A percentile compares a stretch with the other conserved stretches of the same genome.
phyloP scores from a whole-genome alignment of 768 basidiomycete species.

The Pholiota conissans region DNA sequence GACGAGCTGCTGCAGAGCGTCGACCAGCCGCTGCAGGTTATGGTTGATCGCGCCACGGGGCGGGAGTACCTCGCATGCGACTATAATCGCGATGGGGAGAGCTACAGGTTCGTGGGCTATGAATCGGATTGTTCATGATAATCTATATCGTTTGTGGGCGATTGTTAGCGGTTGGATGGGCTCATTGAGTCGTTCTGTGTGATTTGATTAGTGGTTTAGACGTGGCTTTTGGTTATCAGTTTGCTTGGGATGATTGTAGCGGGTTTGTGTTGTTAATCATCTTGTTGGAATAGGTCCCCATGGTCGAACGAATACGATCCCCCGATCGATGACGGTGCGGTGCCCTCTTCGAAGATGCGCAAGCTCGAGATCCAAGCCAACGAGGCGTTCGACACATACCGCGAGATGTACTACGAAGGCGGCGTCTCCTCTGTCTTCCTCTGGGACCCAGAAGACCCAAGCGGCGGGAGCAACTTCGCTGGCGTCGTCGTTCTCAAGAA shows the following conservation, averaged over 20 bases:
- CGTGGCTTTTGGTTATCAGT: too few relatives aligned
- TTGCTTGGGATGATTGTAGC: too few relatives aligned
- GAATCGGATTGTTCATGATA: too few relatives aligned
- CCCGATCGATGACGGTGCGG: conserved; percentile 84
- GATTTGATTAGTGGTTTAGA: background rate
- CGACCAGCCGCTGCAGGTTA: conserved; percentile 88
- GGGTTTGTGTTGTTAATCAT: background rate
- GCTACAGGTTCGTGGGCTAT: conserved; percentile 65
- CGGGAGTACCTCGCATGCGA: conserved; percentile 92
- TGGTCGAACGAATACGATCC: conserved; percentile 98
- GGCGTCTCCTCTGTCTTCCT: conserved; percentile 96
- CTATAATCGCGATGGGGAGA: conserved; percentile 91
- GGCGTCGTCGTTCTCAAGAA: conserved; percentile 97
- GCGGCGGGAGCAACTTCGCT: conserved; percentile 74
- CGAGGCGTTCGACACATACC: conserved; percentile 96
- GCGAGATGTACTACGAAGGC: conserved; percentile 99
- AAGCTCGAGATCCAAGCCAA: conserved; percentile 93
- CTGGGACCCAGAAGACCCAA: conserved; percentile 90
- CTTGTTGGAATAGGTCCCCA: conserved; percentile 69
- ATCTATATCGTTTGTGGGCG: too few relatives aligned
- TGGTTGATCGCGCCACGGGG: conserved; percentile 77
- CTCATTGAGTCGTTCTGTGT: background rate
- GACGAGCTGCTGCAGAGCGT: conserved; percentile 95
- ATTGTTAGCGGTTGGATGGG: too few relatives aligned
- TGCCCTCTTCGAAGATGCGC: conserved; percentile 80